A percentile compares a stretch with the other conserved stretches of the same genome.
Conservation (phyloP, 1,284 basidiomycete species). For the Ganoderma lucidum region DNA sequence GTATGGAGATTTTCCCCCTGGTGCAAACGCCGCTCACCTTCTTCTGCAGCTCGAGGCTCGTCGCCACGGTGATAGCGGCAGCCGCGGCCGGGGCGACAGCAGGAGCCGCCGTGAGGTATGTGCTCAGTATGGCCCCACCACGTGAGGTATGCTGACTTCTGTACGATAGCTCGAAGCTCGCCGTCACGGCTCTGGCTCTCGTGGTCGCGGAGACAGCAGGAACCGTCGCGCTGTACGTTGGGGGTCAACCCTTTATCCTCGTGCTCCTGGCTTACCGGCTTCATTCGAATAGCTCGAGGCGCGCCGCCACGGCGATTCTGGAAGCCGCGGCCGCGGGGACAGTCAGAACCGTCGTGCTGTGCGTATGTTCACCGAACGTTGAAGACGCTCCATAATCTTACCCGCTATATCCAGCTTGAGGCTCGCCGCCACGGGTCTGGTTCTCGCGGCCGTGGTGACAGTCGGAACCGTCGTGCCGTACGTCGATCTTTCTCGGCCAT, state of each 20-base stretch:
- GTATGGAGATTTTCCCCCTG: background rate
- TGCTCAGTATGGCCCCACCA: background rate
- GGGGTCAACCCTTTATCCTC: too few species aligned
- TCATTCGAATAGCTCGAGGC: conserved; percentile 16
- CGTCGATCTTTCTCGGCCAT: background rate
- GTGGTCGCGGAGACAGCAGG: conserved; percentile 24
- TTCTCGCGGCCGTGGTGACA: conserved; percentile 24
- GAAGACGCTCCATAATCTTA: background rate
- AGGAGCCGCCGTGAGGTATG: conserved; percentile 16
- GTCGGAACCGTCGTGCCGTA: conserved; percentile 19
- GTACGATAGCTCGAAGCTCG: conserved; percentile 12
- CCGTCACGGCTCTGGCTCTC: conserved; percentile 22
- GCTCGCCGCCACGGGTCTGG: conserved; percentile 25
- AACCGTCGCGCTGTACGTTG: conserved; percentile 11
- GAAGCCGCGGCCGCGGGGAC: conserved; percentile 30
- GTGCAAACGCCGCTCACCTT: background rate
- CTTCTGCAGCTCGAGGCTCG: conserved; percentile 12
- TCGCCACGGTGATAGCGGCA: conserved; percentile 24
- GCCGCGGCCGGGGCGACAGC: conserved; percentile 27
- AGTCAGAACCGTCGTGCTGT: conserved; percentile 18
- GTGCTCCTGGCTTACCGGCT: background rate
- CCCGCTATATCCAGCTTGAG: conserved; percentile 7
- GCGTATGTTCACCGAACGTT: background rate
- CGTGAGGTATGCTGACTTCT: background rate
- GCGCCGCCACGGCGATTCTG: conserved; percentile 29